Percentiles rank a stretch among this genome's conserved stretches.
These are phyloP conservation scores for Melocanna baccifera DNA, from an alignment of 176 grass and related monocot genomes.

Conservation along the genomic window DNA sequence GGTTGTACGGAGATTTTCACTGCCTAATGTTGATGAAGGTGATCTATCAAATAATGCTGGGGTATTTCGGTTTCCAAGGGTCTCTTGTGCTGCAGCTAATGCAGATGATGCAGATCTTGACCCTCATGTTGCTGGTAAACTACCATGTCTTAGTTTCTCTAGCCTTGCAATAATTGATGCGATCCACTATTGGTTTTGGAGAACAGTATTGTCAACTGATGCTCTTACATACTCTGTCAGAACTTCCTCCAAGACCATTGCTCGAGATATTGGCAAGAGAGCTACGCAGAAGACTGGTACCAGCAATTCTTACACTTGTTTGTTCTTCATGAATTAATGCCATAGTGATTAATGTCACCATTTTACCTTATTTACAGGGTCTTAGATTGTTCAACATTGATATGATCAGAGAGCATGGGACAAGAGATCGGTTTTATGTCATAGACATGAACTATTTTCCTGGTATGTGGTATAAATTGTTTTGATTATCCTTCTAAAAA, in stretches of 20 bases:
- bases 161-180: background rate
- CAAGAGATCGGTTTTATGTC: conserved; percentile 89
- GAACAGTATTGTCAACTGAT: conserved; percentile 24
- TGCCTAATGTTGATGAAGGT: conserved; percentile 72
- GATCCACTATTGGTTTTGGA: background rate
- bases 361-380: conserved; percentile 50
- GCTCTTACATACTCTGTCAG: conserved; percentile 35
- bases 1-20: conserved; percentile 83
- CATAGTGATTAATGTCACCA: background rate
- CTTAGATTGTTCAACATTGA: conserved; percentile 95
- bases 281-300: conserved; percentile 68
- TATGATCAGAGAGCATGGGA: conserved; percentile 88
- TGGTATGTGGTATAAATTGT: conserved; percentile 47
- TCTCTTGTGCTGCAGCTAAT: conserved; percentile 79
- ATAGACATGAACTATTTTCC: conserved; percentile 99
- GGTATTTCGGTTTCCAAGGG: conserved; percentile 83
- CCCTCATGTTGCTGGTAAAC: conserved; percentile 75
- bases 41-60: conserved; percentile 61
- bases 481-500: background rate
- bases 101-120: conserved; percentile 92
- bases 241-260: conserved; percentile 74
- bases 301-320: conserved; percentile 7
- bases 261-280: conserved; percentile 80
- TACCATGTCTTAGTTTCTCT: conserved; percentile 1
- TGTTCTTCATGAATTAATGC: background rate